Evolutionary conservation across 495 filamentous ascomycete species (phyloP), one percentile per base, ranked within the genome.

Genomic region (Aspergillus biplanus): DNA sequence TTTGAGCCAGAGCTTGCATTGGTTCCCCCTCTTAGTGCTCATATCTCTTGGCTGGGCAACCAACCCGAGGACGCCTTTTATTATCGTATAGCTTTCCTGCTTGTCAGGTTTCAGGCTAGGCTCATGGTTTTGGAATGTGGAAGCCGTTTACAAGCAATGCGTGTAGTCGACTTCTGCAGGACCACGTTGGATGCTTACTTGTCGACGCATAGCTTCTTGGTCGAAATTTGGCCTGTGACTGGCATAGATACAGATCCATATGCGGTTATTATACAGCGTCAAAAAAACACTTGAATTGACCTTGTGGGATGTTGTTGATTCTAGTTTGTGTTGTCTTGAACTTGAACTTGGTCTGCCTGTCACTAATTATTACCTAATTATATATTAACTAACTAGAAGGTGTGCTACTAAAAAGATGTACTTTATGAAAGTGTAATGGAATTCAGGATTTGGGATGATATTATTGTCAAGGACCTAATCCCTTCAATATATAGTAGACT

Each of bases 1-100:
- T 90, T 84, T 71, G 95, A 99, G 75, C 95, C 95, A 0, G 82
- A 77, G 59, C 67, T 87, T 6, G 95, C 95, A 6, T 76, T 98
- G 7, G 90, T 97, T 0, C 93, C 90, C 5, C 68, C 83, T 7
- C 15, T 21, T 1, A 2, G 15, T 4, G 32, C 12, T 4, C 3
- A 7, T 54, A 0, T 15, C 16, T 16, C 16, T 6, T 32, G 8
- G 1, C 21, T 27, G 21, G 21, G 21, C 21, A 48, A 44, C 33
- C 63, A 48, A 15, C 67, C 55, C 6, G 79, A 78, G 54, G 79
- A 82, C 66, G 61, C 75, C 9, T 82, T 82, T 60, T 82, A 80
- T 53, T 50, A 67, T 37, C 69, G 62, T 11, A 75, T 81, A 37
- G 60, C 76, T 8, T 35, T 44, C 1, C 37, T 78, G 13, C 62